A percentile compares a stretch with the other conserved stretches of the same genome.
phyloP scores from a whole-genome alignment of 768 basidiomycete genomes.

The Amanita pallidorosea region DNA sequence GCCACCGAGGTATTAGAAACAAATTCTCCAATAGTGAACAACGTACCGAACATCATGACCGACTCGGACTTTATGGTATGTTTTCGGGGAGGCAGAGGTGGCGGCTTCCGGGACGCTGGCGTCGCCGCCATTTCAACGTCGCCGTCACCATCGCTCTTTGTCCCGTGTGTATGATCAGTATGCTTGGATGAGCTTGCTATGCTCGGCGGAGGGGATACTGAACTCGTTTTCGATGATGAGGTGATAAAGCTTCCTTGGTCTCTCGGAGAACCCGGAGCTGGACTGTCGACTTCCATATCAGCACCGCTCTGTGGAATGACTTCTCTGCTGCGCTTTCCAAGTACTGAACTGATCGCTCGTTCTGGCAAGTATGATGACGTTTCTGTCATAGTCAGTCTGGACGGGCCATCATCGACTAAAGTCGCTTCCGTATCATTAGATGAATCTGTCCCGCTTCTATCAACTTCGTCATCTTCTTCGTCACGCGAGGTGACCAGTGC shows the following conservation, averaged over 20 bases:
- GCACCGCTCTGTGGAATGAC: conserved; percentile 19
- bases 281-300: conserved; percentile 48
- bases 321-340: conserved; percentile 62
- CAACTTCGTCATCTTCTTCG: conserved; percentile 76
- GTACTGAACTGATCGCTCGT: conserved; percentile 38
- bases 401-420: conserved; percentile 64
- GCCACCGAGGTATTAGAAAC: conserved; percentile 8
- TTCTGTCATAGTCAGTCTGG: conserved; percentile 21
- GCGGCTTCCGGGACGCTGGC: conserved; percentile 28
- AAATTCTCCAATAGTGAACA: not conserved
- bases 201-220: conserved; percentile 15
- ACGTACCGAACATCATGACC: conserved; percentile 83
- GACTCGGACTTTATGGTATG: conserved; percentile 49
- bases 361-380: conserved; percentile 18
- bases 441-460: conserved; percentile 63
- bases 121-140: conserved; percentile 26
- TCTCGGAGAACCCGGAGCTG: conserved; percentile 24
- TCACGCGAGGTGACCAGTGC: conserved; percentile 86
- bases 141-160: conserved; percentile 14
- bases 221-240: conserved; percentile 16
- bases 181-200: conserved; percentile 8
- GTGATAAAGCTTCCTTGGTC: conserved; percentile 26
- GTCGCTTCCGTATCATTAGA: conserved; percentile 87
- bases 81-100: conserved; percentile 48
- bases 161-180: not conserved